A percentile compares a stretch with the other conserved stretches of the same genome.
phyloP scores from a whole-genome alignment of 1,284 basidiomycete species.

The Heliocybe sulcata region DNA sequence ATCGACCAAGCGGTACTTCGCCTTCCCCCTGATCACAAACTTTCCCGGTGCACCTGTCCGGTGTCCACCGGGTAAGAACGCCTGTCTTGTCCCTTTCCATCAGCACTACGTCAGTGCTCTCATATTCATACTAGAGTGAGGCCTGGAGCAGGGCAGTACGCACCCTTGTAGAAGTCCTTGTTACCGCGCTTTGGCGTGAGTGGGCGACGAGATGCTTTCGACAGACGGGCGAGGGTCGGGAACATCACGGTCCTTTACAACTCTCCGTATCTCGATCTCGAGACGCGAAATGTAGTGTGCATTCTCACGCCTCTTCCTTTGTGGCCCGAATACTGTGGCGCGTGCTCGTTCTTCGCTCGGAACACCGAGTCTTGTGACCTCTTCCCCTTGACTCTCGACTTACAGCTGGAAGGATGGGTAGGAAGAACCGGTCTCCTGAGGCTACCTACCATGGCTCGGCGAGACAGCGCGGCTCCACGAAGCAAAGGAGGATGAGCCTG shows the following conservation, averaged over 20 bases:
- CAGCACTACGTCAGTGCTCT: too few relatives aligned
- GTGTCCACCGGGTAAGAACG: slow-evolving; percentile 74
- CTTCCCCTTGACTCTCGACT: background rate
- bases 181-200: slow-evolving; percentile 82
- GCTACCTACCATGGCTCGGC: background rate
- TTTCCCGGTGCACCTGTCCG: slow-evolving; percentile 84
- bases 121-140: too few relatives aligned
- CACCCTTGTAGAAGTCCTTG: slow-evolving; percentile 93
- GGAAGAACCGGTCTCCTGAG: background rate
- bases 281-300: background rate
- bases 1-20: slow-evolving; percentile 75
- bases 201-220: slow-evolving; percentile 75
- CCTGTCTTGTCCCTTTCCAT: slow-evolving; percentile 85
- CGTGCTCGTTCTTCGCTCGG: too few relatives aligned
- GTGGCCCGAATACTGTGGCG: background rate
- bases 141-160: slow-evolving; percentile 9
- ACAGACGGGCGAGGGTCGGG: slow-evolving; percentile 56
- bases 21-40: slow-evolving; percentile 68
- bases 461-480: background rate
- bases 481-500: background rate
- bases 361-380: background rate
- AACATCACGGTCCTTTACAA: slow-evolving; percentile 39
- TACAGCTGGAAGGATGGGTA: background rate
- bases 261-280: background rate
- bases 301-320: background rate